phyloP scores from a whole-genome alignment of 2,329 filamentous ascomycete species.

The Penicillium sp. region DNA sequence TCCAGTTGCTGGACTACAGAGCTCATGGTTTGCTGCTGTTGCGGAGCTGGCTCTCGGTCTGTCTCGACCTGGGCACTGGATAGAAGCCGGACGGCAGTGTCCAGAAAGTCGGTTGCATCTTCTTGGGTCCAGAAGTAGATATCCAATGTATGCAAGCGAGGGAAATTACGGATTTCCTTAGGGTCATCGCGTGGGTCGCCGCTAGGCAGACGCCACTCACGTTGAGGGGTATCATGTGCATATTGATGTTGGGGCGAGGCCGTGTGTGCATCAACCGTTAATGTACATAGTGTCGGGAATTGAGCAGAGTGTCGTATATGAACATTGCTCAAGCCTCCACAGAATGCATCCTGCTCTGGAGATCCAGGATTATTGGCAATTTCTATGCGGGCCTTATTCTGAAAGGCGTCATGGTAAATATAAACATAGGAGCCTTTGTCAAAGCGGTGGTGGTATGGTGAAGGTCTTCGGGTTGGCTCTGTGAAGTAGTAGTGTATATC shows the following conservation, averaged over 20 bases:
- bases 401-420: conserved; percentile 58
- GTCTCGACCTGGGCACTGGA: conserved; percentile 49
- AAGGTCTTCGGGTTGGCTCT: conserved; percentile 54
- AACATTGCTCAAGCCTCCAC: conserved; percentile 55
- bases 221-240: conserved; percentile 30
- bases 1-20: conserved; percentile 65
- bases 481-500: conserved; percentile 66
- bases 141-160: conserved; percentile 59
- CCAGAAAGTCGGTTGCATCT: conserved; percentile 57
- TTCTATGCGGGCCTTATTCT: conserved; percentile 58
- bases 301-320: conserved; percentile 58
- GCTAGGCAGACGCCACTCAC: conserved; percentile 59
- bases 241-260: conserved; percentile 27
- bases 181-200: conserved; percentile 54
- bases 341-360: conserved; percentile 64
- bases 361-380: conserved; percentile 65
- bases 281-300: conserved; percentile 60
- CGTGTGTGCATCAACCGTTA: conserved; percentile 52
- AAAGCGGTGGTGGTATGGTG: conserved; percentile 57
- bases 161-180: conserved; percentile 53
- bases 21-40: conserved; percentile 49
- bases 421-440: conserved; percentile 66
- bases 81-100: conserved; percentile 43
- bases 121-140: conserved; percentile 64
- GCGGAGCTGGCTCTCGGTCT: conserved; percentile 44